Base-by-base conservation (phyloP, 176 grass and related monocot genomes). In the Chrysopogon serrulatus region DNA sequence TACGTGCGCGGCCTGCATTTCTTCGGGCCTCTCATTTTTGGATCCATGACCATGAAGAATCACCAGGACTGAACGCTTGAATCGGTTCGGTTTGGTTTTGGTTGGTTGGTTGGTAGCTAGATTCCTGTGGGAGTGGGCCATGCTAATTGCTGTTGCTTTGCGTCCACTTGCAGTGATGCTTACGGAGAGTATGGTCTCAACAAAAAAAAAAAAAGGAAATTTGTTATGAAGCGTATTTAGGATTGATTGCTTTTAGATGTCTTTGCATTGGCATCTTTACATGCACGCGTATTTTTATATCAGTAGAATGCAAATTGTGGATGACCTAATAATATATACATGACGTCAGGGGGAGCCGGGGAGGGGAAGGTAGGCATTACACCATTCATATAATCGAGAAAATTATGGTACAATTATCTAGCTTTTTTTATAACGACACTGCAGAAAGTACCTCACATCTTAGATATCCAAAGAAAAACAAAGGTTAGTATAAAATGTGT, bases 1-100 rank as follows among this genome's bases (percentile, higher is more conserved):
- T 76, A 76, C 77, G 76, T 89, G 76, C 82, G 18, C 39, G 31
- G 30, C 37, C 56, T 80, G 81, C 60, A 4, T 61, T 54, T 59
- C 71, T 51, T 10, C 39, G 47, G 47, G 10, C 78, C 85, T 68
- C 60, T 69, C 37, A 7, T 76, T 72, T 28, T 44, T 66, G 74
- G 70, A 80, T 85, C 77, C 66, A 75, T 68, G 40, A 49, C 56
- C 27, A 56, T 14, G 6, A n/a, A n/a, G n/a, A 26, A 80, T 65
- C 80, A 65, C 2, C 27, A 16, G 21, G 18, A 18, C 2, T 6
- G 1, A 31, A 60, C 27, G 62, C 10, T 53, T 73, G 14, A 74
- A 41, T 61, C 61, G 17, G 68, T 39, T 48, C 13, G 75, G 59
- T 79, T 65, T 24, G 68, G 36, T 79, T 69, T 6, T 24, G 51